A percentile compares a stretch with the other conserved stretches of the same genome.
These are phyloP conservation scores for Fusarium concolor DNA, from an alignment of 2,329 filamentous ascomycete species.

Conservation along the genomic window DNA sequence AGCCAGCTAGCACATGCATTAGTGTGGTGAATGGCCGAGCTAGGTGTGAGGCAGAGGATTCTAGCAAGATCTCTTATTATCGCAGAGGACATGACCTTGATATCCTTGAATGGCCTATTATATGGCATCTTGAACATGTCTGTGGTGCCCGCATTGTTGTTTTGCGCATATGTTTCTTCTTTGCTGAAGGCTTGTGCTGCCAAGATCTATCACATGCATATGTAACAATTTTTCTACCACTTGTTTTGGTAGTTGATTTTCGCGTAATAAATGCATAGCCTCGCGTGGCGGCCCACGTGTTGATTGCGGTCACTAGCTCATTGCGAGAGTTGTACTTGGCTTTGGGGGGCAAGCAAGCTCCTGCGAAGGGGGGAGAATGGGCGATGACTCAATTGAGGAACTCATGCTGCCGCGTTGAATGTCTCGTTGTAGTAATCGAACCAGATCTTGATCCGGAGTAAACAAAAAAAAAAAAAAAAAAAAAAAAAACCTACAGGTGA, in stretches of 20 bases:
- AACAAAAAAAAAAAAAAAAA: neutral
- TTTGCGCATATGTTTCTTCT: neutral
- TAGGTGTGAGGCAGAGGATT: too few species aligned
- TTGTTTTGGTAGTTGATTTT: neutral
- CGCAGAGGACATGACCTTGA: too few species aligned
- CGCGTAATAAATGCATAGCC: neutral
- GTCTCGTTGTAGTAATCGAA: neutral
- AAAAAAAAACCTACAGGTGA: too few species aligned
- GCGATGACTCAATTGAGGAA: neutral
- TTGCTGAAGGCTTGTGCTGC: neutral
- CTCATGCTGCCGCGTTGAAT: neutral
- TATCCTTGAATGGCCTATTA: too few species aligned
- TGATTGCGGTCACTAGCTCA: neutral
- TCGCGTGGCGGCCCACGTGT: neutral
- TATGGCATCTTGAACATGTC: too few species aligned
- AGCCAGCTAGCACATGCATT: too few species aligned
- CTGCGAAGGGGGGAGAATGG: neutral
- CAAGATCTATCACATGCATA: neutral
- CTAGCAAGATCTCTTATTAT: too few species aligned
- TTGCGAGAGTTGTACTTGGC: neutral
- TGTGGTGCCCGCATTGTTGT: neutral
- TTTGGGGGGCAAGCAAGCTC: neutral
- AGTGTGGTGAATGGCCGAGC: too few species aligned
- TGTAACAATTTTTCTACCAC: neutral
- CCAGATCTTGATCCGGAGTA: neutral